Conservation (phyloP, 441 rosid species). For the Pelargonium myrrhifolium region DNA sequence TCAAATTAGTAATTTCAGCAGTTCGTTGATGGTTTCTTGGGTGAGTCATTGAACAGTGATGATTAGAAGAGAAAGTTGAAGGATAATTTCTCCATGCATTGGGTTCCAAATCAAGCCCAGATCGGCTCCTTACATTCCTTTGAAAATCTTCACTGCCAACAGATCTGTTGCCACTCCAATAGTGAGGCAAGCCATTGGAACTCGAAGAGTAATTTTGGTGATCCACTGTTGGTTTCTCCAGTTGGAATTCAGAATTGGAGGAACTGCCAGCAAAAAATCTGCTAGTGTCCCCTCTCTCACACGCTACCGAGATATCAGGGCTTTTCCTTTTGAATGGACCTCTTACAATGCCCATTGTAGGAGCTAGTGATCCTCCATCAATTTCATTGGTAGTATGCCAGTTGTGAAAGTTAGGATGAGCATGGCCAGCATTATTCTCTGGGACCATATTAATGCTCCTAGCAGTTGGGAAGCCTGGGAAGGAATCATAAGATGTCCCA, state of each 20-base stretch:
- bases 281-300: slow-evolving; percentile 23
- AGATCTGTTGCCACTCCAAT: slow-evolving; percentile 13
- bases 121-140: slow-evolving; percentile 29
- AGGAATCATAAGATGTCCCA: slow-evolving; percentile 13
- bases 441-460: slow-evolving; percentile 19
- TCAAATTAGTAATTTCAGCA: slow-evolving; percentile 3
- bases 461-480: slow-evolving; percentile 18
- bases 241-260: slow-evolving; percentile 20
- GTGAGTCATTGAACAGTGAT: slow-evolving; percentile 16
- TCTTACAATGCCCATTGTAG: slow-evolving; percentile 16
- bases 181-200: slow-evolving; percentile 20
- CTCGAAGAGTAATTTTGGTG: slow-evolving; percentile 17
- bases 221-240: slow-evolving; percentile 17
- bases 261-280: slow-evolving; percentile 28
- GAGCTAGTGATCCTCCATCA: slow-evolving; percentile 23
- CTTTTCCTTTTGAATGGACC: slow-evolving; percentile 25
- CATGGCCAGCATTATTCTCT: slow-evolving; percentile 18
- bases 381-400: slow-evolving; percentile 15
- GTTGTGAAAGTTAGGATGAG: slow-evolving; percentile 12
- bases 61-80: slow-evolving; percentile 13
- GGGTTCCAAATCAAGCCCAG: slow-evolving; percentile 27
- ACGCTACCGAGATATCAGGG: slow-evolving; percentile 7
- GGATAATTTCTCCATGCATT: slow-evolving; percentile 15
- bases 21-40: slow-evolving; percentile 8
- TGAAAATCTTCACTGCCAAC: slow-evolving; percentile 20